Evolutionary conservation across 148 eudicot species (phyloP).

Genomic region (Silene conica): DNA sequence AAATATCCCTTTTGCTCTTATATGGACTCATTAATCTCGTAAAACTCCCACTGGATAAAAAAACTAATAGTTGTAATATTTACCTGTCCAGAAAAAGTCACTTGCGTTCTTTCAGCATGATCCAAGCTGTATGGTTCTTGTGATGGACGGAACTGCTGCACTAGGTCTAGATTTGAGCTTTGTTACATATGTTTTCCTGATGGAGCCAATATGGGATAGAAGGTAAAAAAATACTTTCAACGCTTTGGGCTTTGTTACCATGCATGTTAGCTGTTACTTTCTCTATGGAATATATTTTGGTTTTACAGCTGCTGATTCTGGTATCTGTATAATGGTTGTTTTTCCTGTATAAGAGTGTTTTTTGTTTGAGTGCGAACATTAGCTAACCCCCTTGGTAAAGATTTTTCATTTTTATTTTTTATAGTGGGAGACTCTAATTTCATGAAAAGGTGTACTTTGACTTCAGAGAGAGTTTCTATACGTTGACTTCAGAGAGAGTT

Average conservation of each 20-base stretch:
- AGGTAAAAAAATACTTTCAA: constrained; percentile 39
- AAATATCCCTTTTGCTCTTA: not conserved
- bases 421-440: not conserved
- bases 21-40: not conserved
- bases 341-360: not conserved
- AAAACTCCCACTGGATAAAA: not conserved
- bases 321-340: not conserved
- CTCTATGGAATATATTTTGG: not conserved
- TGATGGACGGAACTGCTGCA: constrained; percentile 99
- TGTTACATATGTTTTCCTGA: constrained; percentile 79
- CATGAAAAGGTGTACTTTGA: not conserved
- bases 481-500: not conserved
- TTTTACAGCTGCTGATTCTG: not conserved
- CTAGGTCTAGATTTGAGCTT: constrained; percentile 98
- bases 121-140: constrained; percentile 72
- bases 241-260: not conserved
- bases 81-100: constrained; percentile 71
- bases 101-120: constrained; percentile 68
- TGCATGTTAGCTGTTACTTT: not conserved
- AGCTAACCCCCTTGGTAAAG: not conserved
- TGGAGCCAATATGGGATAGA: constrained; percentile 99
- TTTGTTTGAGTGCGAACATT: not conserved
- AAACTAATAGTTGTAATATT: constrained; percentile 7
- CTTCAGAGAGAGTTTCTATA: not conserved
- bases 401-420: not conserved